Evolutionary conservation across 345 rosid genomes (phyloP), one percentile per base, ranked within the genome.

Genomic region (Populus deltoides): DNA sequence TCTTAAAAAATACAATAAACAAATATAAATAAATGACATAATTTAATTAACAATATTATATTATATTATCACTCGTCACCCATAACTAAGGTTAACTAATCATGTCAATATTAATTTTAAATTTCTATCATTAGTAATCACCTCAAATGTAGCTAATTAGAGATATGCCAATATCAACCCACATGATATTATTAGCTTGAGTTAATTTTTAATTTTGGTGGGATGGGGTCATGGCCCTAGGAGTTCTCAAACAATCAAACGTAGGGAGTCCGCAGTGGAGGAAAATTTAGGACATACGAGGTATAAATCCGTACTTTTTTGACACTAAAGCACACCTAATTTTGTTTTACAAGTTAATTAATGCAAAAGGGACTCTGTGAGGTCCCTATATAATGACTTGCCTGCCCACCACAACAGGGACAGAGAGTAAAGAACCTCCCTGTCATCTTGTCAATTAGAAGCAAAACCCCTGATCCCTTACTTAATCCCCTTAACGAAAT

Each of bases 281-380:
- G 31, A 38, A 3, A 39, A 17, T 31, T 27, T 2, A 53, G 75
- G 39, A 22, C 45, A 71, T 18, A 51, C 51, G 57, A 57, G 6
- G 66, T 55, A 35, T 55, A 57, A 8, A 65, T 49, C 41, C 4
- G 47, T 66, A 45, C 59, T 13, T 6, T 18, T 27, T 27, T 3
- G 55, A 27, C 29, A 8, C 69, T 17, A 74, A 62, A 61, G 24
- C 57, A 66, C 6, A 39, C 41, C 62, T 45, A 20, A 29, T 45
- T 15, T 75, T 65, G 25, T 16, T 75, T 43, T 65, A 16, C 9
- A 75, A 45, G 77, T 75, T 43, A 75, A 75, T 75, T 33, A 66
- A 39, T 75, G 55, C 22, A 11, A 63, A 66, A 43, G 70, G 38
- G 35, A 63, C 24, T 8, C 2, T 17, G n/a, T 12, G 8, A 65